Evolutionary conservation across 371 early-diverging fungal species (phyloP).

Genomic region (Gilbertella persicaria): DNA sequence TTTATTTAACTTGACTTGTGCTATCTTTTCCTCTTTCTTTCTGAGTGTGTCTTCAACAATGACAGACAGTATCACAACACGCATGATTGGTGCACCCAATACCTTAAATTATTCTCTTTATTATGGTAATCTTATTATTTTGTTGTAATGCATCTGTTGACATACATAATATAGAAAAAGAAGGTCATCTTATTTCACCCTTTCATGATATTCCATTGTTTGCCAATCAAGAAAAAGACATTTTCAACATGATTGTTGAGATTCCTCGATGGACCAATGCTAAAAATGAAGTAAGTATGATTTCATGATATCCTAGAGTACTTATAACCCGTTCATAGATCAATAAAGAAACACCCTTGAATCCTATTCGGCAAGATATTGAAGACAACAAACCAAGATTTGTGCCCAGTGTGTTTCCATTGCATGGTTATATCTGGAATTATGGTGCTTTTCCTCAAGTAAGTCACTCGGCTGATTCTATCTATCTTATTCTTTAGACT

Average conservation of each 20-base stretch:
- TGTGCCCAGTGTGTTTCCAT: constrained; percentile 94
- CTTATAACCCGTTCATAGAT: constrained; percentile 51
- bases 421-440: constrained; percentile 98
- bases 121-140: constrained; percentile 62
- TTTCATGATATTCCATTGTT: constrained; percentile 96
- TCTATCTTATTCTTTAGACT: constrained; percentile 53
- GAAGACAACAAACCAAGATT: constrained; percentile 93
- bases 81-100: constrained; percentile 85
- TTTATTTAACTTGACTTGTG: too few species aligned
- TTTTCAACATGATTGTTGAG: constrained; percentile 92
- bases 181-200: constrained; percentile 71
- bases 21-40: too few species aligned
- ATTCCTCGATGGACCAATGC: constrained; percentile 98
- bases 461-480: neutral
- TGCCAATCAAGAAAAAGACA: constrained; percentile 74
- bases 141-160: neutral
- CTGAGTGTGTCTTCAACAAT: too few species aligned
- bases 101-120: constrained; percentile 86
- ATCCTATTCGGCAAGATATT: constrained; percentile 96
- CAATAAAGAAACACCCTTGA: constrained; percentile 78
- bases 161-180: constrained; percentile 47
- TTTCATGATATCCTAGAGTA: neutral
- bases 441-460: constrained; percentile 92
- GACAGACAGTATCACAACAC: too few species aligned
- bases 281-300: constrained; percentile 86